A percentile compares a stretch with the other conserved stretches of the same genome.
Evolutionary conservation across 129 eudicot genomes (phyloP).

Genomic region (Escallonia rubra): DNA sequence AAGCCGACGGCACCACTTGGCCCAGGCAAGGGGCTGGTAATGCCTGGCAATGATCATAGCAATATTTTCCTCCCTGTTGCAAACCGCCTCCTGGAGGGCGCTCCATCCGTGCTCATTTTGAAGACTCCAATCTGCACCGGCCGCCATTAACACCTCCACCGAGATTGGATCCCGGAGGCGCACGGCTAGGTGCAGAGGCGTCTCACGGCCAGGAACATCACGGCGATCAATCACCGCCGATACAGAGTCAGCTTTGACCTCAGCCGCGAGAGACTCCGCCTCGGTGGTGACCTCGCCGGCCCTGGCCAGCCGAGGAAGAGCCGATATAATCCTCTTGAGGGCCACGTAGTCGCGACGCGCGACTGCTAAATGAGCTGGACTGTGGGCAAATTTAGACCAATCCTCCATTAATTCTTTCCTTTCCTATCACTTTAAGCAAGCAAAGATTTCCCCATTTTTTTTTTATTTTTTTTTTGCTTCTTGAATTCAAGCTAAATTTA

Average conservation of each 20-base stretch:
- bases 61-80: constrained; percentile 79
- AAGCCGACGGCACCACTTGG: constrained; percentile 93
- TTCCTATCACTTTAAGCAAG: constrained; percentile 8
- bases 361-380: constrained; percentile 88
- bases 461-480: not conserved
- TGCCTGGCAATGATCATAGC: constrained; percentile 92
- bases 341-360: constrained; percentile 48
- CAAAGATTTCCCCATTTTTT: constrained; percentile 11
- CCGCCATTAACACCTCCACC: constrained; percentile 84
- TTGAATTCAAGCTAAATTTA: not conserved
- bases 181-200: constrained; percentile 88
- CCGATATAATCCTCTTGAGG: constrained; percentile 39
- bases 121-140: constrained; percentile 99
- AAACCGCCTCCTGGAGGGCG: constrained; percentile 95
- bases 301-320: constrained; percentile 65
- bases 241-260: constrained; percentile 70
- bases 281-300: constrained; percentile 74
- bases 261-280: constrained; percentile 74
- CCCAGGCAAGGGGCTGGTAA: constrained; percentile 97
- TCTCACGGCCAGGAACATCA: constrained; percentile 88
- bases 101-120: constrained; percentile 98
- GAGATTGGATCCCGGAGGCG: constrained; percentile 66
- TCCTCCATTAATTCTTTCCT: constrained; percentile 55
- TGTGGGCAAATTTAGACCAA: constrained; percentile 61
- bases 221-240: constrained; percentile 69